Evolutionary conservation across 768 basidiomycete species (phyloP).

Genomic region (Auriculariales sp.): DNA sequence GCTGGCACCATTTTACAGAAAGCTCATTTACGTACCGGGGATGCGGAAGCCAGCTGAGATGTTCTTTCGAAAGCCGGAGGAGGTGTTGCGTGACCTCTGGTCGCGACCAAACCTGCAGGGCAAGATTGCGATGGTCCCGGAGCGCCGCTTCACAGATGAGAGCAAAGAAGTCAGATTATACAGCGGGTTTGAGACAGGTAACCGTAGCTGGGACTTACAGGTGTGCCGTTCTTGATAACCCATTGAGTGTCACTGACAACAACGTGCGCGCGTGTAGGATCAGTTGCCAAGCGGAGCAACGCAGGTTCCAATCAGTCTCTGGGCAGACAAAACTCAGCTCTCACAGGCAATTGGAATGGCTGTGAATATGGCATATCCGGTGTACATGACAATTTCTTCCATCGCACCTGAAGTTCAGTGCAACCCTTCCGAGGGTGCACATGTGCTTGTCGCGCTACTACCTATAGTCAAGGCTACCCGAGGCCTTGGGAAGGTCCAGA

Average conservation of each 20-base stretch:
- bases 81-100: not conserved
- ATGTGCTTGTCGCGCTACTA: conserved; percentile 7
- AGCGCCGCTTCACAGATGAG: not conserved
- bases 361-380: conserved; percentile 7
- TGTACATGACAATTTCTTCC: conserved; percentile 10
- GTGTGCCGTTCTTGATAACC: not conserved
- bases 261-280: not conserved
- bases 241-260: not conserved
- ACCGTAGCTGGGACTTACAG: not conserved
- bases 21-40: not conserved
- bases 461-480: conserved; percentile 5
- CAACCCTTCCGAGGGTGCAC: not conserved
- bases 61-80: not conserved
- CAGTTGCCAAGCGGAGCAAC: not conserved
- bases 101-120: not conserved
- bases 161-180: not conserved
- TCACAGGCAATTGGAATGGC: not conserved
- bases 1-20: not conserved
- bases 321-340: not conserved
- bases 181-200: not conserved
- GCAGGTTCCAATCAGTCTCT: not conserved
- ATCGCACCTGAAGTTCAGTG: not conserved
- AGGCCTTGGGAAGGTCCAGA: conserved; percentile 10
- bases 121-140: not conserved
- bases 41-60: not conserved